Evolutionary conservation across 2,329 filamentous ascomycete species (phyloP), one percentile per base, ranked within the genome.

Genomic region (Colletotrichum orbiculare): DNA sequence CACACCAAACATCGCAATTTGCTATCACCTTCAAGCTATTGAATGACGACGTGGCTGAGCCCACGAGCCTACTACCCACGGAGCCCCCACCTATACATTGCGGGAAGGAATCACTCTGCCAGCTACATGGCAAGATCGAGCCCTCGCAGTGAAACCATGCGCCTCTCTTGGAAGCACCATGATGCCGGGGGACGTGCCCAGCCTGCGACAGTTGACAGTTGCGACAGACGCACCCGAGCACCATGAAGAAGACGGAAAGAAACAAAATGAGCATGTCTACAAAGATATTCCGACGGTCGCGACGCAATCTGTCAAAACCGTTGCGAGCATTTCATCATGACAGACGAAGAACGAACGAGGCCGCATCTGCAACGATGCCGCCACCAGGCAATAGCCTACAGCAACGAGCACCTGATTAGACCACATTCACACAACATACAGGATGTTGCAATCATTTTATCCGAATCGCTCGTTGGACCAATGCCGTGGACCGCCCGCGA

Each of bases 401-500:
- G 53, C 6, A 8, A 65, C n/a, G 58, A 65, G 2, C 9, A 43
- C 9, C 33, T 60, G 11, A 7, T 10, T 17, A 45, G 47, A 25
- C 12, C 62, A 8, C 58, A 50, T 4, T 56, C 58, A 13, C 42
- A 53, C 37, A 65, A 65, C 37, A 62, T 65, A 15, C 62, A 65
- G 13, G 62, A 65, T 7, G 47, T 65, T 25, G 58, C 62, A 17
- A 65, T 65, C 10, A 65, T 52, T 7, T 33, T 65, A 38, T 50
- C 62, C 25, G 62, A 65, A 37, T 47, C 39, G 11, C 56, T 65
- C 12, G n/a, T 49, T 6, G 62, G 62, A 13, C 52, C 60, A 37
- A 34, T 47, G 2, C 62, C 39, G 25, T 65, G 62, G 62, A 46
- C 58, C 35, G 11, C 58, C 37, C 48, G 50, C 52, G 62, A 65